Percentiles rank a stretch among this genome's conserved stretches.
phyloP scores from a whole-genome alignment of 2,329 filamentous ascomycete species.

The Epichloe hybrida region DNA sequence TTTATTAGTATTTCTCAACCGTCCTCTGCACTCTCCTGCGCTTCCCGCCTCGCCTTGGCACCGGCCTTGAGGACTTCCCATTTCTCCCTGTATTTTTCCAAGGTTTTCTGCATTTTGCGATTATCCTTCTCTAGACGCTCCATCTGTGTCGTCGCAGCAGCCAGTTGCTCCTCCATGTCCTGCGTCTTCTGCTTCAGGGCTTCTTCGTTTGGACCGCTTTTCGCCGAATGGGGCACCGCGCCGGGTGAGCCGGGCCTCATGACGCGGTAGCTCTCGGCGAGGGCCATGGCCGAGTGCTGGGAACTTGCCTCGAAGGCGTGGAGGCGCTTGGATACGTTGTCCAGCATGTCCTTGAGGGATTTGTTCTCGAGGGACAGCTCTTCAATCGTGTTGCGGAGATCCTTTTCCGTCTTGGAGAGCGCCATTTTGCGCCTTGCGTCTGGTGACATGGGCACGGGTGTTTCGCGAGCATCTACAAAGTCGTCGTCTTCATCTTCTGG shows the following conservation, averaged over 20 bases:
- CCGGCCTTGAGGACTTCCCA: slow-evolving; percentile 50
- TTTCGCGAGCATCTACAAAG: slow-evolving; percentile 79
- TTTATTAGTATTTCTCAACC: slow-evolving; percentile 5
- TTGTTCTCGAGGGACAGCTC: slow-evolving; percentile 83
- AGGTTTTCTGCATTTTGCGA: slow-evolving; percentile 39
- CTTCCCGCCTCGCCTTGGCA: slow-evolving; percentile 39
- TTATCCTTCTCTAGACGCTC: slow-evolving; percentile 53
- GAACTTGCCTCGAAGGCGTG: slow-evolving; percentile 87
- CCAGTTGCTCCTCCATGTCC: slow-evolving; percentile 56
- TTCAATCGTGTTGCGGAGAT: slow-evolving; percentile 59
- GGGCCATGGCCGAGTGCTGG: slow-evolving; percentile 71
- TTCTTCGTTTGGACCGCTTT: slow-evolving; percentile 14
- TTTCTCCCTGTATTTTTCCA: slow-evolving; percentile 45
- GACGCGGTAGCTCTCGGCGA: slow-evolving; percentile 69
- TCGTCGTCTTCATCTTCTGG: slow-evolving; percentile 61
- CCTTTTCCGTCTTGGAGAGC: slow-evolving; percentile 27
- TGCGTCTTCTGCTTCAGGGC: slow-evolving; percentile 35
- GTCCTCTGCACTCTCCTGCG: slow-evolving; percentile 22
- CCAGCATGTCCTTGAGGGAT: slow-evolving; percentile 69
- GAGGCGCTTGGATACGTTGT: slow-evolving; percentile 76
- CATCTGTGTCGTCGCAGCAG: slow-evolving; percentile 42
- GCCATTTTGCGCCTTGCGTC: slow-evolving; percentile 27
- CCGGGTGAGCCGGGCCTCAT: slow-evolving; percentile 42
- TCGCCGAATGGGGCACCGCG: slow-evolving; percentile 14
- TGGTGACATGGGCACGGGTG: slow-evolving; percentile 32